Percentiles rank a stretch among this genome's conserved stretches.
These are phyloP conservation scores for Hypomontagnella submonticulosa DNA, from an alignment of 495 filamentous ascomycete species.

Conservation along the genomic window DNA sequence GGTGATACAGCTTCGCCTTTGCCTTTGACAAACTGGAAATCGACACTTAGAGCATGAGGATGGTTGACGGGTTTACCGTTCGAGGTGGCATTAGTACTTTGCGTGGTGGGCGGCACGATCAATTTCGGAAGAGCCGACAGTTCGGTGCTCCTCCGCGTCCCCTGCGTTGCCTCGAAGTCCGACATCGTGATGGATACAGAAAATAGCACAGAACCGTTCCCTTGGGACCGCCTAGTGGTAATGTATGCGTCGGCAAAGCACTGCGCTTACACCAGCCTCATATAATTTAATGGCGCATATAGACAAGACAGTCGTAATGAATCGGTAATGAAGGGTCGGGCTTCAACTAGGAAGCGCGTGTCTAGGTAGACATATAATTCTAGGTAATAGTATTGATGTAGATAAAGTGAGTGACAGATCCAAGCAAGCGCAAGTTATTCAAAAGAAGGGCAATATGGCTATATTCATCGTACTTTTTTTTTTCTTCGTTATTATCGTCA, in stretches of 20 bases:
- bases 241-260: conserved; percentile 20
- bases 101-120: conserved; percentile 12
- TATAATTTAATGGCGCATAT: conserved; percentile 8
- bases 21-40: conserved; percentile 27
- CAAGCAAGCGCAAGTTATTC: conserved; percentile 28
- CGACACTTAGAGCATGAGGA: conserved; percentile 39
- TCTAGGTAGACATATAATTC: conserved; percentile 15
- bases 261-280: conserved; percentile 14
- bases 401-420: conserved; percentile 32
- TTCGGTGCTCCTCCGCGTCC: conserved; percentile 24
- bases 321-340: conserved; percentile 22
- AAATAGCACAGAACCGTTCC: conserved; percentile 14
- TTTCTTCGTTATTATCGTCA: conserved; percentile 34
- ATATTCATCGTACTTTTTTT: conserved; percentile 32
- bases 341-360: conserved; percentile 5
- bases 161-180: conserved; percentile 17
- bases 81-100: conserved; percentile 6
- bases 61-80: conserved; percentile 6
- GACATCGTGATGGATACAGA: conserved; percentile 11
- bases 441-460: conserved; percentile 39
- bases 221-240: conserved; percentile 8
- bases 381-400: conserved; percentile 16
- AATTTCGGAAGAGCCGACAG: conserved; percentile 30
- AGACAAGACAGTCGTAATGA: not conserved
- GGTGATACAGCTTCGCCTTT: conserved; percentile 26